Base-by-base conservation (phyloP, 495 filamentous ascomycete species). In the Penicillium waksmanii region DNA sequence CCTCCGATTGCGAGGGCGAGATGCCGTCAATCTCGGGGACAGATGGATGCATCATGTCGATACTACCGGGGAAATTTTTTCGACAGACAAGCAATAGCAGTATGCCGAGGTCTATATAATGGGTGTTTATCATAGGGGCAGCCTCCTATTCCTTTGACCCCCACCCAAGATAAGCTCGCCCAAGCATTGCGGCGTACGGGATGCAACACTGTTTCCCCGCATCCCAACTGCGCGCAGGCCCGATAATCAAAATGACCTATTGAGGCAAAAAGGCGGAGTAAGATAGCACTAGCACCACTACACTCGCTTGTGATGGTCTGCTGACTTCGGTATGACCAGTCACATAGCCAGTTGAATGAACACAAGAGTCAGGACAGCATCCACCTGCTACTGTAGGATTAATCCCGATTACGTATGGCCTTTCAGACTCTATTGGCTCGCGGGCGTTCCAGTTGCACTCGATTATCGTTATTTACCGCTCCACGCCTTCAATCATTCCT, bases 221-320 rank as follows among this genome's bases (percentile, higher is more conserved):
- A 38, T 36, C 51, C 49, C 12, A 27, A 27, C 46, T 1, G 19
- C 46, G 10, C n/a, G 17, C 35, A 49, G 43, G 53, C 27, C 25
- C 19, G 60, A 61, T 61, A 66, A 59, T 56, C 35, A 53, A 46
- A 11, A 2, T 35, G 35, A 18, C 66, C 47, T 5, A 7, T 66
- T 68, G 47, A 4, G 63, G 66, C 60, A 59, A 60, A 47, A 68
- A 53, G 3, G 66, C 66, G 66, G 66, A 68, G 66, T 58, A 53
- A 52, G 11, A 17, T 47, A 18, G 55, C 33, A 27, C 46, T 47
- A 23, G 27, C 5, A 34, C 49, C 8, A 50, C 21, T 50, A 31
- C 47, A 19, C 21, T 33, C 15, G 48, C 48, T 46, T 40, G 36
- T 9, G 5, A 40, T 6, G 8, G 15, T n/a, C 15, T 40, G 36